phyloP scores from a whole-genome alignment of 495 filamentous ascomycete species.

The Penicillium cataractarum region DNA sequence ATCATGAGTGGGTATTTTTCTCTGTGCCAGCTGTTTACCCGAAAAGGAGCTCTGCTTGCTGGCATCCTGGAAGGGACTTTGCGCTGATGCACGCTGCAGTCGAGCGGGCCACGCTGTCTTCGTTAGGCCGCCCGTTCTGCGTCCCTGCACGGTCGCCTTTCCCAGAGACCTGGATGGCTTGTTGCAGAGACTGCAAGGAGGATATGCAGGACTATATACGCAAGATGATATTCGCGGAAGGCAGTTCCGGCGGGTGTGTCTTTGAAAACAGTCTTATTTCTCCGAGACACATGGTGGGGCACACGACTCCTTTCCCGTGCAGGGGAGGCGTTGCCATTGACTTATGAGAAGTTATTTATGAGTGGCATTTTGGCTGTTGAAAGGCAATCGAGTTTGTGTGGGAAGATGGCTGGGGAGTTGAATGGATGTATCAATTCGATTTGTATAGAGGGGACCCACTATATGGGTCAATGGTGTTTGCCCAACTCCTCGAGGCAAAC shows the following conservation, averaged over 20 bases:
- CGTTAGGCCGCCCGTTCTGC: slow-evolving; percentile 18
- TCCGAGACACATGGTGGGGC: slow-evolving; percentile 24
- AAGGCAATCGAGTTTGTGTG: not conserved
- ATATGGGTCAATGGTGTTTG: not conserved
- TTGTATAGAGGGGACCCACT: not conserved
- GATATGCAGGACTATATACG: slow-evolving; percentile 2
- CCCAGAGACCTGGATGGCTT: slow-evolving; percentile 17
- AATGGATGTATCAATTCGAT: slow-evolving; percentile 2
- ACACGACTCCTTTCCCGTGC: slow-evolving; percentile 2
- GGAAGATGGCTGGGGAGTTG: not conserved
- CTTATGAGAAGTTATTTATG: not conserved
- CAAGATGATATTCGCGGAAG: slow-evolving; percentile 7
- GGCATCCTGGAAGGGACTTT: slow-evolving; percentile 11
- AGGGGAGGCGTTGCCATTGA: slow-evolving; percentile 8
- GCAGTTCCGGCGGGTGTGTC: slow-evolving; percentile 20
- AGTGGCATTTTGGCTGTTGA: not conserved
- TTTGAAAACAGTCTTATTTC: slow-evolving; percentile 13
- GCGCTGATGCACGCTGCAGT: slow-evolving; percentile 13
- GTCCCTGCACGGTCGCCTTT: slow-evolving; percentile 20
- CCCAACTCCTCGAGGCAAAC: not conserved
- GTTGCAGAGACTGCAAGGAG: slow-evolving; percentile 28
- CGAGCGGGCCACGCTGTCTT: slow-evolving; percentile 11
- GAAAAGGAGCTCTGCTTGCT: not conserved
- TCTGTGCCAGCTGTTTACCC: not conserved
- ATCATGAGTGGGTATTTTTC: not conserved